A percentile compares a stretch with the other conserved stretches of the same genome.
Evolutionary conservation across 2,329 filamentous ascomycete genomes (phyloP).

Genomic region (Ophiocordyceps polyrhachis-furcata): DNA sequence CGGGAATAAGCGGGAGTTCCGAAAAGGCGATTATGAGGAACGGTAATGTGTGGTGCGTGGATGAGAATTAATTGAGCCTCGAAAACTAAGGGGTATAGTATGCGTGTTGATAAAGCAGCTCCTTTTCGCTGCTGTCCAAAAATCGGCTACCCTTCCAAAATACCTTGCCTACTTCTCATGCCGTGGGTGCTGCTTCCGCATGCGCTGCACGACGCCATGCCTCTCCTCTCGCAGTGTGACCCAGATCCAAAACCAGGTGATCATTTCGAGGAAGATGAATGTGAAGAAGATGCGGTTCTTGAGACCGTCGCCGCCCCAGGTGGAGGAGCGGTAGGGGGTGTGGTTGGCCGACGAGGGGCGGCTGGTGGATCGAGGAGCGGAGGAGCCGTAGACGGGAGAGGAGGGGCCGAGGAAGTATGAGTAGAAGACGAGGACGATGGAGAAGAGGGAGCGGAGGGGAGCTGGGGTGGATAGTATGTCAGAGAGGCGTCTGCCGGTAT

Average conservation of each 20-base stretch:
- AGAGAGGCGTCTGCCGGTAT: no score
- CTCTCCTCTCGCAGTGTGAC: conserved; percentile 50
- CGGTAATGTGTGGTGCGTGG: background rate
- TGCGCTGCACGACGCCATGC: conserved; percentile 19
- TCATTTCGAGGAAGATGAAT: conserved; percentile 67
- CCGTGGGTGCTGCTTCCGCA: conserved; percentile 7
- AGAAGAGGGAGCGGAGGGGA: conserved; percentile 45
- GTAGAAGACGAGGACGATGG: conserved; percentile 43
- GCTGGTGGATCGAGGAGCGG: conserved; percentile 5
- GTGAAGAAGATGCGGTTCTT: conserved; percentile 76
- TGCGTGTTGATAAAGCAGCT: background rate
- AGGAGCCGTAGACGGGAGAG: conserved; percentile 26
- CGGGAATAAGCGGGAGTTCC: no score
- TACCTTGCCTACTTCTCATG: background rate
- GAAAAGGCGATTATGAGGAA: no score
- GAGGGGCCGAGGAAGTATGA: conserved; percentile 39
- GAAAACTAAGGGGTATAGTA: background rate
- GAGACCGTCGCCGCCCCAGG: conserved; percentile 44
- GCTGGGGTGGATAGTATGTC: conserved; percentile 15
- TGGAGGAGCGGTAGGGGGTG: conserved; percentile 15
- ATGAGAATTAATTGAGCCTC: background rate
- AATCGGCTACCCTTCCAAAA: background rate
- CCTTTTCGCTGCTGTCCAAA: background rate
- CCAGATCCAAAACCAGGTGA: conserved; percentile 77
- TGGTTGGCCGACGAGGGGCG: conserved; percentile 13